Base-by-base conservation (phyloP, 495 filamentous ascomycete species). In the Penicillium diatomitis region DNA sequence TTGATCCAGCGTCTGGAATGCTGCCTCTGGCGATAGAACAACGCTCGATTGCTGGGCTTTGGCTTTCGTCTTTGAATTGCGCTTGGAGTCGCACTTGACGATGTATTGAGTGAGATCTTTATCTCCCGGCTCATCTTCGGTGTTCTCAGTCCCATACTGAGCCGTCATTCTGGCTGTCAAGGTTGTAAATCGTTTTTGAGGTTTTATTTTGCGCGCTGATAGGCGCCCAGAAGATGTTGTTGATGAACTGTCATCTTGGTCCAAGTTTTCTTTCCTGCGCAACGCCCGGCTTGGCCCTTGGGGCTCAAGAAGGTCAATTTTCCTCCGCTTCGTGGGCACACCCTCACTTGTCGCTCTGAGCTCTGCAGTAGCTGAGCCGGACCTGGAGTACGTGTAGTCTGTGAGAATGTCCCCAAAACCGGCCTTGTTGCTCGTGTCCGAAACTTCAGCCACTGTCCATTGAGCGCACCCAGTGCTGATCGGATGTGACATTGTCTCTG, bases 161-260 rank as follows among this genome's bases (percentile, higher is more conserved):
- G 85, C 83, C 4, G 83, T 96, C 28, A 90, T 88, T 39, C 85
- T 70, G 45, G 84, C 88, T 2, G 91, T 97, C 46, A 97, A 83
- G 5, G 91, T 97, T 36, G 80, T 83, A 0, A 83, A 66, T 60
- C 87, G 90, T 68, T 86, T 95, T 31, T 74, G 76, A 11, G 69
- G 68, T 75, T 85, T 67, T 56, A 54, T 51, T 73, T 84, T 63
- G 4, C 33, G 32, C 51, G 74, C 73, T 5, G 53, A 3, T 37
- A 48, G 53, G 10, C 47, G 38, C 47, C 41, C 45, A 8, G 45
- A 51, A 7, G 47, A 34, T 38, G 38, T 49, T 9, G 44, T 31
- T 34, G 39, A 53, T 5, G 46, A 33, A 12, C 51, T 51, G 8
- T 56, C 52, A 27, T 51, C 44, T 34, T 52, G 49, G 2, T 10